Evolutionary conservation across 176 grass and related monocot species (phyloP).

Genomic region (Oryza australiensis): DNA sequence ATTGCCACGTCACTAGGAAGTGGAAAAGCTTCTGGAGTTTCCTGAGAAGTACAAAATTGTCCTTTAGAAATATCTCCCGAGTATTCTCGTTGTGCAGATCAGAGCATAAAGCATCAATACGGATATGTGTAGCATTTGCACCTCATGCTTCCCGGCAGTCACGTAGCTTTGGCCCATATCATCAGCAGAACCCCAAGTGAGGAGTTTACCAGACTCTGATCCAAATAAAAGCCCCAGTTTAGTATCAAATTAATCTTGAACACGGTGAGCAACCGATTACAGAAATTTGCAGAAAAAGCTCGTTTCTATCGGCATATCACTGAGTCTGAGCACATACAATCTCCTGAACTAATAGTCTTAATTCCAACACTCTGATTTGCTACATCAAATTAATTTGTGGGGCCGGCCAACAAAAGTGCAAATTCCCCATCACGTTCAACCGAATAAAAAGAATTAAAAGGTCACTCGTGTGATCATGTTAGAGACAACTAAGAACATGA

Average conservation of each 20-base stretch:
- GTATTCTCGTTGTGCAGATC: neutral
- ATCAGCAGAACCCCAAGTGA: slow-evolving; percentile 94
- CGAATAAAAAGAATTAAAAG: slow-evolving; percentile 12
- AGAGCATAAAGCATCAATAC: slow-evolving; percentile 31
- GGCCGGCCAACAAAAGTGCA: neutral
- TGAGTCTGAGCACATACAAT: neutral
- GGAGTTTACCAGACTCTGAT: slow-evolving; percentile 81
- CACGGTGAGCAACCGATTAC: neutral
- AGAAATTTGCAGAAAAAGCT: neutral
- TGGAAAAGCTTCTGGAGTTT: slow-evolving; percentile 90
- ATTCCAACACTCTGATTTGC: neutral
- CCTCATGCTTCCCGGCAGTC: slow-evolving; percentile 96
- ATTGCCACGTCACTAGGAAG: slow-evolving; percentile 75
- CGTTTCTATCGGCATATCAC: slow-evolving; percentile 8
- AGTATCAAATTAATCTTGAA: slow-evolving; percentile 15
- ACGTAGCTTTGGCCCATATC: slow-evolving; percentile 99
- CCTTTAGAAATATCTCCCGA: slow-evolving; percentile 23
- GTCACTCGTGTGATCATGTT: neutral
- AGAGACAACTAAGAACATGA: neutral
- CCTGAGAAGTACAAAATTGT: slow-evolving; percentile 47
- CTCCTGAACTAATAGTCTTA: neutral
- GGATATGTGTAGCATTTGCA: slow-evolving; percentile 15
- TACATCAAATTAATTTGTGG: neutral
- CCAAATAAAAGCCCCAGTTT: slow-evolving; percentile 26
- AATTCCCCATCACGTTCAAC: neutral